A percentile compares a stretch with the other conserved stretches of the same genome.
phyloP scores from a whole-genome alignment of 306 rosid genomes.

The Comarum palustre region DNA sequence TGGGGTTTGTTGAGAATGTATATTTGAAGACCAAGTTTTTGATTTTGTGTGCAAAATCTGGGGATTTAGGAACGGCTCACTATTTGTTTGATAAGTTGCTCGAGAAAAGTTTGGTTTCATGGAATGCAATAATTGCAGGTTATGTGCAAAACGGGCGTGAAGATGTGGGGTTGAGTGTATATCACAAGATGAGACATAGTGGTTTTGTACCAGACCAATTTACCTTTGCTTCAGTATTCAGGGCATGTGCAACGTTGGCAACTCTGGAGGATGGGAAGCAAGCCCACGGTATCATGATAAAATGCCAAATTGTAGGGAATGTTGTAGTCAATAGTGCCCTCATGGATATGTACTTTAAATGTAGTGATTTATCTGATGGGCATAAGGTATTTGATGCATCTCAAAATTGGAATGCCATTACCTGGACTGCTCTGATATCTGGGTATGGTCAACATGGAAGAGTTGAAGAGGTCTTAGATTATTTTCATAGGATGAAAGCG shows the following conservation, averaged over 20 bases:
- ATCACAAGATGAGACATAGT: constrained; percentile 55
- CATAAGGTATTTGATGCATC: constrained; percentile 49
- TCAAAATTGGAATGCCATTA: constrained; percentile 53
- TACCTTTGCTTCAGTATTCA: constrained; percentile 70
- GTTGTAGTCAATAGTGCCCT: constrained; percentile 62
- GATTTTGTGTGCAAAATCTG: constrained; percentile 60
- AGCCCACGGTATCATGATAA: constrained; percentile 56
- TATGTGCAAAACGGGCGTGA: constrained; percentile 54
- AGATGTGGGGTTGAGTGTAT: constrained; percentile 53
- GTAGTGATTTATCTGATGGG: constrained; percentile 60
- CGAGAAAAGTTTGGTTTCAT: constrained; percentile 49
- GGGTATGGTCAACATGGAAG: constrained; percentile 78
- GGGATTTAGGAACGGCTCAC: constrained; percentile 51
- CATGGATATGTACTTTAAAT: constrained; percentile 74
- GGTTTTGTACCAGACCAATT: constrained; percentile 69
- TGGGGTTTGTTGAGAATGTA: constrained; percentile 52
- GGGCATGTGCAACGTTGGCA: constrained; percentile 70
- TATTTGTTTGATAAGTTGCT: constrained; percentile 43
- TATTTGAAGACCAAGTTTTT: constrained; percentile 58
- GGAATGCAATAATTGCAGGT: constrained; percentile 68
- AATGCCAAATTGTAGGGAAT: constrained; percentile 56
- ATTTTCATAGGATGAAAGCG: constrained; percentile 49
- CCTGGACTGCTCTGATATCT: constrained; percentile 69
- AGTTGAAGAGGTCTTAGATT: constrained; percentile 56
- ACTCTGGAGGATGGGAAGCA: constrained; percentile 64